Evolutionary conservation across 768 basidiomycete species (phyloP).

Genomic region (Asterophora parasitica): DNA sequence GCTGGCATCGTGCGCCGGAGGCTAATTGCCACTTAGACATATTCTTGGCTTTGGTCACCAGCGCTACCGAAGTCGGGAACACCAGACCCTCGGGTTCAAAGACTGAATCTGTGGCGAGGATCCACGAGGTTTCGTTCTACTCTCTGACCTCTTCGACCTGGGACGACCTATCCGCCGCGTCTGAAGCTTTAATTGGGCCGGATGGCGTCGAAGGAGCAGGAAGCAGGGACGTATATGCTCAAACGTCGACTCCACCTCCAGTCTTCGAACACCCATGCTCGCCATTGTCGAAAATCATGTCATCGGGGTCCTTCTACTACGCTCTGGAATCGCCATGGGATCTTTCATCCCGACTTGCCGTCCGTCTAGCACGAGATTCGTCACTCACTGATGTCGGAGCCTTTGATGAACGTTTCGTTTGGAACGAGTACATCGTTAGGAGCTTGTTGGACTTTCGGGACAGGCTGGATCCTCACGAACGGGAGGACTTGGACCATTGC

Average conservation of each 20-base stretch:
- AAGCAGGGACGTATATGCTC: conserved; percentile 45
- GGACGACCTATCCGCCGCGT: conserved; percentile 67
- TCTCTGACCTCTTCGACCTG: conserved; percentile 79
- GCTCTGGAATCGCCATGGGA: conserved; percentile 84
- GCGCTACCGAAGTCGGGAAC: conserved; percentile 72
- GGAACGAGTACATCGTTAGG: conserved; percentile 90
- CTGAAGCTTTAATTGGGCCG: conserved; percentile 45
- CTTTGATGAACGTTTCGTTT: conserved; percentile 88
- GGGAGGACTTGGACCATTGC: conserved; percentile 72
- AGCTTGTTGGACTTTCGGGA: conserved; percentile 87
- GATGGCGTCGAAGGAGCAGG: conserved; percentile 48
- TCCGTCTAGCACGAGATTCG: conserved; percentile 55
- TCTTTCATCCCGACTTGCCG: conserved; percentile 75
- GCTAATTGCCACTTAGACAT: conserved; percentile 50
- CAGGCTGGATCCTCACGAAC: conserved; percentile 63
- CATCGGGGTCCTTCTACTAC: conserved; percentile 92
- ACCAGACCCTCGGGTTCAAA: conserved; percentile 53
- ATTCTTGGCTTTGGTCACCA: conserved; percentile 79
- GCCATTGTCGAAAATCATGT: conserved; percentile 85
- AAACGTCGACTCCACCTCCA: conserved; percentile 36
- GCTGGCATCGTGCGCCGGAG: background rate
- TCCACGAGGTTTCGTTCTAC: conserved; percentile 87
- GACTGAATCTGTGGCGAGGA: conserved; percentile 71
- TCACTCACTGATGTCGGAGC: conserved; percentile 43
- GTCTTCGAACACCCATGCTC: conserved; percentile 87